Percentiles rank a stretch among this genome's conserved stretches.
Evolutionary conservation across 495 filamentous ascomycete genomes (phyloP).

Genomic region (Stereocaulon alpinum): DNA sequence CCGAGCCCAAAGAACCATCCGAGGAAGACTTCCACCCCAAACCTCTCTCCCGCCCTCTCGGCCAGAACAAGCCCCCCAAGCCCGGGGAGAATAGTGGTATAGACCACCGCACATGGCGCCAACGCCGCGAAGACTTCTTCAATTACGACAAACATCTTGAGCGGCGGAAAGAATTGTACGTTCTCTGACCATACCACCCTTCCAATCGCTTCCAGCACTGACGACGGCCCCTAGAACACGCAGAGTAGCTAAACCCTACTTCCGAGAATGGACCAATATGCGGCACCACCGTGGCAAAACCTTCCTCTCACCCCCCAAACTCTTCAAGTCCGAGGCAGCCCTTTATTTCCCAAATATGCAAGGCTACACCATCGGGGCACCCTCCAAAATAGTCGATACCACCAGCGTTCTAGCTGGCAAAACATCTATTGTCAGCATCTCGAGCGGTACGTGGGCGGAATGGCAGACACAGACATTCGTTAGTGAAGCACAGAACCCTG

Average conservation of each 20-base stretch:
- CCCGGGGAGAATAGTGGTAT: slow-evolving; percentile 72
- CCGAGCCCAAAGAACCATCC: slow-evolving; percentile 9
- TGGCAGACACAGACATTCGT: slow-evolving; percentile 65
- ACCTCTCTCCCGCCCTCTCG: slow-evolving; percentile 69
- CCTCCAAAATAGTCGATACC: slow-evolving; percentile 47
- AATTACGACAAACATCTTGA: slow-evolving; percentile 74
- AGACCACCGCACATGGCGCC: slow-evolving; percentile 51
- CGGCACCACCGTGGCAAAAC: slow-evolving; percentile 75
- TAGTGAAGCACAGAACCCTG: slow-evolving; percentile 51
- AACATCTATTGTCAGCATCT: slow-evolving; percentile 69
- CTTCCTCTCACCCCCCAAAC: slow-evolving; percentile 64
- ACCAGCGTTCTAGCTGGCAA: slow-evolving; percentile 59
- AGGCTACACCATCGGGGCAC: slow-evolving; percentile 57
- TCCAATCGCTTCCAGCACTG: too few species aligned
- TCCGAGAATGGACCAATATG: slow-evolving; percentile 83
- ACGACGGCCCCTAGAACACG: slow-evolving; percentile 29
- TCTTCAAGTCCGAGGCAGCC: slow-evolving; percentile 64
- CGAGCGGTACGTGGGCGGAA: slow-evolving; percentile 75
- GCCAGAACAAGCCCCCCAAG: slow-evolving; percentile 57
- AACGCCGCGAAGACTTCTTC: slow-evolving; percentile 71
- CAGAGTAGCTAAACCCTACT: slow-evolving; percentile 71
- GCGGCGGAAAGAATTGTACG: slow-evolving; percentile 61
- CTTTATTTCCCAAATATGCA: slow-evolving; percentile 90
- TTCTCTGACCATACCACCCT: neutral
- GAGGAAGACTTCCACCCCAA: slow-evolving; percentile 54